Evolutionary conservation across 306 rosid species (phyloP).

Genomic region (Dalbergia cultrata): DNA sequence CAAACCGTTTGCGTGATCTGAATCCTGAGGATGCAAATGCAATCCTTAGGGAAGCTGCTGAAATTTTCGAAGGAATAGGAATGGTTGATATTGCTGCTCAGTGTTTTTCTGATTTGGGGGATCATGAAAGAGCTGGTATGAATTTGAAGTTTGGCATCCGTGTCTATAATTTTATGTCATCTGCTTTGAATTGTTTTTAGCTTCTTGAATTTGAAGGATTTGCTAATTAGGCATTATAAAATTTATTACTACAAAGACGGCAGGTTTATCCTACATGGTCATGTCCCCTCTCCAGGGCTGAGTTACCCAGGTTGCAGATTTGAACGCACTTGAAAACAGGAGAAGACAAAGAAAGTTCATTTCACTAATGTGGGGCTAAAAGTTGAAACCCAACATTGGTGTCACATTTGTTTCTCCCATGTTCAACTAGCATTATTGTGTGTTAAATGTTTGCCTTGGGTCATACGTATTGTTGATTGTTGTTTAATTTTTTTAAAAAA

Average conservation of each 20-base stretch:
- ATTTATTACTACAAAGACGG: background rate
- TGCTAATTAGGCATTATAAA: background rate
- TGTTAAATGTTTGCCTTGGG: background rate
- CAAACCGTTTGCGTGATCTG: background rate
- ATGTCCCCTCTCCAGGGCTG: background rate
- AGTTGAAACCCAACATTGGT: background rate
- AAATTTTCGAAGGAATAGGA: conserved; percentile 59
- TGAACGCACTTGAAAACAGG: background rate
- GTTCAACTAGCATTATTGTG: background rate
- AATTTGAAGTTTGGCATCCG: background rate
- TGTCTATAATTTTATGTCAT: background rate
- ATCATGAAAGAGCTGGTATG: conserved; percentile 64
- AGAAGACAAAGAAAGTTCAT: background rate
- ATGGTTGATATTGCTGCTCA: conserved; percentile 62
- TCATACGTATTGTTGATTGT: background rate
- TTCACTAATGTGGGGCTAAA: no score
- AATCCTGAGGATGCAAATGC: background rate
- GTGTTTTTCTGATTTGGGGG: conserved; percentile 64
- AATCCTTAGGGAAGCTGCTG: conserved; percentile 61
- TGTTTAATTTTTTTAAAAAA: no score
- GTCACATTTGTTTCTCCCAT: background rate
- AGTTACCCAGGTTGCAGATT: conserved; percentile 1
- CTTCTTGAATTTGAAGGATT: background rate
- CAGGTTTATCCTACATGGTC: background rate
- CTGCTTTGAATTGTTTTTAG: background rate